Percentiles rank a stretch among this genome's conserved stretches.
phyloP scores from a whole-genome alignment of 441 rosid species.

The Dalechampia spathulata region DNA sequence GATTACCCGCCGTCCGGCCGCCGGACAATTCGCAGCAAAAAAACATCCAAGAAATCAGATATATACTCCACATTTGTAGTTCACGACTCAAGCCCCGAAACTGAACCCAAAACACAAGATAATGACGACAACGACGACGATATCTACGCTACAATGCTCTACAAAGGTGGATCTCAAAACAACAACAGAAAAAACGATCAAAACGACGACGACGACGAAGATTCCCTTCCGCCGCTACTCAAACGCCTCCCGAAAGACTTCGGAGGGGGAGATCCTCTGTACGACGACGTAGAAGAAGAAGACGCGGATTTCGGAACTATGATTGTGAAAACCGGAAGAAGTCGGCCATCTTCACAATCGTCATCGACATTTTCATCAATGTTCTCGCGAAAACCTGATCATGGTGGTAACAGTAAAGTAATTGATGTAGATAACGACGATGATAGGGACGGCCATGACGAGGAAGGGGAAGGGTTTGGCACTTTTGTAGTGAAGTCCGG shows the following conservation, averaged over 20 bases:
- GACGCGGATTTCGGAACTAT: slow-evolving; percentile 65
- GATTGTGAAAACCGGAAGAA: slow-evolving; percentile 57
- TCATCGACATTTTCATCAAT: slow-evolving; percentile 24
- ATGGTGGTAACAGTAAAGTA: slow-evolving; percentile 22
- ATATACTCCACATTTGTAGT: slow-evolving; percentile 58
- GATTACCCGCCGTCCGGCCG: slow-evolving; percentile 44
- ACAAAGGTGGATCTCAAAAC: slow-evolving; percentile 25
- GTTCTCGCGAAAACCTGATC: slow-evolving; percentile 4
- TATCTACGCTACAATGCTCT: slow-evolving; percentile 55
- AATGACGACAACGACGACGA: slow-evolving; percentile 18
- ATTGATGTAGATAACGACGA: slow-evolving; percentile 11
- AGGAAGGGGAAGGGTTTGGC: slow-evolving; percentile 50
- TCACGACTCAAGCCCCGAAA: slow-evolving; percentile 44
- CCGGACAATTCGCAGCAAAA: slow-evolving; percentile 33
- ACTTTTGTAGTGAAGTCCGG: slow-evolving; percentile 62
- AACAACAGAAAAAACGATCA: slow-evolving; percentile 14
- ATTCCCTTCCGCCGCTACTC: slow-evolving; percentile 72
- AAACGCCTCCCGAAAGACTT: slow-evolving; percentile 84
- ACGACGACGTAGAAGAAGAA: slow-evolving; percentile 37
- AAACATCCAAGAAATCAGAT: slow-evolving; percentile 42
- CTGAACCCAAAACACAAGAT: slow-evolving; percentile 21
- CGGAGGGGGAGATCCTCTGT: slow-evolving; percentile 57
- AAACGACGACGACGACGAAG: slow-evolving; percentile 39
- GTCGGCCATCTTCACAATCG: slow-evolving; percentile 16
- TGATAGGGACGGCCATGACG: slow-evolving; percentile 36